Conservation (phyloP, 441 rosid species). For the Corymbia citriodora region DNA sequence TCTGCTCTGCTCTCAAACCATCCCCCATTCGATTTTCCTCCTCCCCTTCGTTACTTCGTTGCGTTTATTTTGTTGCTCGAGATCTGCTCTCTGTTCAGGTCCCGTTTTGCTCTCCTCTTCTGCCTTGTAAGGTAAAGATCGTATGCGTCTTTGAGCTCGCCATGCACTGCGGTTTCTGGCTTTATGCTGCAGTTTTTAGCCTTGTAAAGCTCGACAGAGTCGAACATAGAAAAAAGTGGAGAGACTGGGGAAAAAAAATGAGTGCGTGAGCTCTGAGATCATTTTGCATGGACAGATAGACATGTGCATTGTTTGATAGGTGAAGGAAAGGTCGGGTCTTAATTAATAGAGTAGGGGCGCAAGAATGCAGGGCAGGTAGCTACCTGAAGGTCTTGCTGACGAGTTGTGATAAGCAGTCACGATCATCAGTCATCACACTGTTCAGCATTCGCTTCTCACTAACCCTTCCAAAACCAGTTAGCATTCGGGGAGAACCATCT, state of each 20-base stretch:
- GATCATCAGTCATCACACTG: not conserved
- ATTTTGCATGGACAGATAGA: not conserved
- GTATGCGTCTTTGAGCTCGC: not conserved
- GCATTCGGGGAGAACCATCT: not conserved
- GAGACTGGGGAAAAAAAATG: not conserved
- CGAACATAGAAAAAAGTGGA: not conserved
- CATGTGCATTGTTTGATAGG: not conserved
- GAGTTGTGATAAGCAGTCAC: not conserved
- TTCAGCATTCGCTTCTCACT: not conserved
- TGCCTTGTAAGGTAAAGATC: not conserved
- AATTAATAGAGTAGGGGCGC: not conserved
- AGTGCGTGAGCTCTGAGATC: not conserved
- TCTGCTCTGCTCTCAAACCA: not conserved
- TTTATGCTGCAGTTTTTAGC: not conserved
- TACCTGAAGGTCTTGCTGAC: not conserved
- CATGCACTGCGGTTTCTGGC: not conserved
- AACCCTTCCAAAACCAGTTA: not conserved
- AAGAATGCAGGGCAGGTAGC: not conserved
- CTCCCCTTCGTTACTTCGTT: not conserved
- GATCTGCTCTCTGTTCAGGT: not conserved
- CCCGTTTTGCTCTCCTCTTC: not conserved
- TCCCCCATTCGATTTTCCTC: constrained; percentile 4
- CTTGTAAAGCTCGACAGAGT: not conserved
- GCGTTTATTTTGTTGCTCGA: not conserved
- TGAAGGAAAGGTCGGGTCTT: not conserved